Conservation (phyloP, 2,329 filamentous ascomycete species). For the Claviceps paspali region DNA sequence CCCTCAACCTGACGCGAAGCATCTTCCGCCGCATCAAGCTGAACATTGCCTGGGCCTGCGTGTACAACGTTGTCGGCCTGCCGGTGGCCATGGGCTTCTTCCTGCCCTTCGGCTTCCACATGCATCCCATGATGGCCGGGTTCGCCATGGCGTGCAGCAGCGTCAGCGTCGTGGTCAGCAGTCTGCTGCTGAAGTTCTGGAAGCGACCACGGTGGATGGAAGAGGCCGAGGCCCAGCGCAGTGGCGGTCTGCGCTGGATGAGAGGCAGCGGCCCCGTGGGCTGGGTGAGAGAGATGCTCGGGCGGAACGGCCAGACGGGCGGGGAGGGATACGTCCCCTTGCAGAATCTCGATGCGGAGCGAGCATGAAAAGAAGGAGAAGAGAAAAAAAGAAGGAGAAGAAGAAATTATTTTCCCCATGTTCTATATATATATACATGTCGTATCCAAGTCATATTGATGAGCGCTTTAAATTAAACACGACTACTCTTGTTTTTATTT, state of each 20-base stretch:
- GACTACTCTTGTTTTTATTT: too few relatives aligned
- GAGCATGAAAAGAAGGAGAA: not conserved
- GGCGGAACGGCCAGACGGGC: slow-evolving; percentile 23
- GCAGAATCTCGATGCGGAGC: slow-evolving; percentile 30
- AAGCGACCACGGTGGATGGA: slow-evolving; percentile 76
- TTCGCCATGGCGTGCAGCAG: slow-evolving; percentile 86
- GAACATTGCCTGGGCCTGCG: slow-evolving; percentile 82
- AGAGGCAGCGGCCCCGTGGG: slow-evolving; percentile 27
- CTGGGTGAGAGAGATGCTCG: slow-evolving; percentile 25
- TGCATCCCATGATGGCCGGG: slow-evolving; percentile 89
- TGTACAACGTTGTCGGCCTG: slow-evolving; percentile 82
- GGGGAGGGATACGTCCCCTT: slow-evolving; percentile 46
- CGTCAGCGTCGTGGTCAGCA: slow-evolving; percentile 77
- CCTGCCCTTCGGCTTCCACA: slow-evolving; percentile 69
- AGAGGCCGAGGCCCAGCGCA: slow-evolving; percentile 46
- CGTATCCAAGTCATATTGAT: too few relatives aligned
- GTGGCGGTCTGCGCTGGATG: slow-evolving; percentile 29
- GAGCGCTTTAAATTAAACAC: too few relatives aligned
- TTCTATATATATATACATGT: too few relatives aligned
- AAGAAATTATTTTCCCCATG: too few relatives aligned
- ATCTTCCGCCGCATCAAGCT: slow-evolving; percentile 91
- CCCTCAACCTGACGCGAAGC: slow-evolving; percentile 62
- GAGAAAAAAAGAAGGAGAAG: not conserved
- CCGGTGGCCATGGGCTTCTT: slow-evolving; percentile 97
- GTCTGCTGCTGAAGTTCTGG: slow-evolving; percentile 77